Evolutionary conservation across 140 eudicot species (phyloP).

Genomic region (Flaveria floridana): DNA sequence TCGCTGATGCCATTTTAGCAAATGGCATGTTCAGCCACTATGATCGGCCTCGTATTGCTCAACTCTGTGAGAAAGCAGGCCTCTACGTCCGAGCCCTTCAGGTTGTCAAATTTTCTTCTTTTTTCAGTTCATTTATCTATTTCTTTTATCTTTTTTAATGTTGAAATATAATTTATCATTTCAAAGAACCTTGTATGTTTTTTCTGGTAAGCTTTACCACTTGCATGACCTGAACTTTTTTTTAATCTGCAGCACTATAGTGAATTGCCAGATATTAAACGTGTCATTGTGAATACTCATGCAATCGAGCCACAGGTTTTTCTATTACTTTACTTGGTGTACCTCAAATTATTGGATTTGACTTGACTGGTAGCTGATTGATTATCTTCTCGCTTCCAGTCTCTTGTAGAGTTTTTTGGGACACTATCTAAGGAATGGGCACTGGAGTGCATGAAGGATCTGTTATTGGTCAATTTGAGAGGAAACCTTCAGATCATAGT

Average conservation of each 20-base stretch:
- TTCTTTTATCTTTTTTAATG: background rate
- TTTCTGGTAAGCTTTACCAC: background rate
- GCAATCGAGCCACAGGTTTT: conserved; percentile 95
- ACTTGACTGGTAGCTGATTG: conserved; percentile 9
- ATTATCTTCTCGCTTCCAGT: conserved; percentile 44
- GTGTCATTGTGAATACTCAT: conserved; percentile 96
- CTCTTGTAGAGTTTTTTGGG: conserved; percentile 90
- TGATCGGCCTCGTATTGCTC: conserved; percentile 90
- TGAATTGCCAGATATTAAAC: conserved; percentile 89
- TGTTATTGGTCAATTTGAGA: conserved; percentile 75
- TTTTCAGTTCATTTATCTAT: background rate
- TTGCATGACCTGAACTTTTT: conserved; percentile 14
- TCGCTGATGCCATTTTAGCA: conserved; percentile 75
- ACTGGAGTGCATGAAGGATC: conserved; percentile 94
- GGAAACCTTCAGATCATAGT: conserved; percentile 98
- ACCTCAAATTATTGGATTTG: background rate
- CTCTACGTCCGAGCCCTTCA: conserved; percentile 86
- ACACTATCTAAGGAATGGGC: conserved; percentile 97
- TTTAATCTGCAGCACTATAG: conserved; percentile 66
- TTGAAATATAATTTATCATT: background rate
- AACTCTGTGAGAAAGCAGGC: conserved; percentile 96
- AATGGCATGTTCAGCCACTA: conserved; percentile 95
- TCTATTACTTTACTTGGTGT: conserved; percentile 27
- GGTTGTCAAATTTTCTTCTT: conserved; percentile 41
- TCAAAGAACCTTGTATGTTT: background rate